A percentile compares a stretch with the other conserved stretches of the same genome.
Conservation (phyloP, 2,329 filamentous ascomycete genomes). For the Fusarium annulatum region DNA sequence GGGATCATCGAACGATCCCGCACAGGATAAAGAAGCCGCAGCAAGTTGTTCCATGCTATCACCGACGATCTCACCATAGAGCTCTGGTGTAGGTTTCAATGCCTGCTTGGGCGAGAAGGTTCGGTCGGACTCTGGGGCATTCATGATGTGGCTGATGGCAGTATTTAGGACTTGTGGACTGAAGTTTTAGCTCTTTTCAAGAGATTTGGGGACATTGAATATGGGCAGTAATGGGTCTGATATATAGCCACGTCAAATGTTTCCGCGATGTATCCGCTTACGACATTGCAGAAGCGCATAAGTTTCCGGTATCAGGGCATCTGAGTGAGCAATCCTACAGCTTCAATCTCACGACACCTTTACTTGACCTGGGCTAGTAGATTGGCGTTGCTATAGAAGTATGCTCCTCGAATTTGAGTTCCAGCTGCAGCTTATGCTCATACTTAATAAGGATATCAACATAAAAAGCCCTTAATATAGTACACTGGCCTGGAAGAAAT, state of each 20-base stretch:
- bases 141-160: not conserved
- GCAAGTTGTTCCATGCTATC: conserved; percentile 14
- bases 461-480: too few relatives aligned
- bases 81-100: conserved; percentile 5
- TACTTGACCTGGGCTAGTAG: not conserved
- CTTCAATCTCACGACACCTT: too few relatives aligned
- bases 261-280: not conserved
- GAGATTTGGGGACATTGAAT: too few relatives aligned
- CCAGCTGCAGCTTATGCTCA: too few relatives aligned
- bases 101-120: conserved; percentile 2
- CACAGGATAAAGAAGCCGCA: not conserved
- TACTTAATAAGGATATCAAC: too few relatives aligned
- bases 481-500: too few relatives aligned
- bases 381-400: too few relatives aligned
- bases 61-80: not conserved
- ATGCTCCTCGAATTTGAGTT: too few relatives aligned
- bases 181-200: too few relatives aligned
- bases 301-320: not conserved
- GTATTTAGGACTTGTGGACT: too few relatives aligned
- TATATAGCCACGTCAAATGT: fast-evolving
- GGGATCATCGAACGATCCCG: fast-evolving
- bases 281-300: too few relatives aligned
- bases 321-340: not conserved
- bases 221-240: not conserved
- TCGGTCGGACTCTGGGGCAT: not conserved